Conservation (phyloP, 345 rosid species). For the Populus pruinosa region DNA sequence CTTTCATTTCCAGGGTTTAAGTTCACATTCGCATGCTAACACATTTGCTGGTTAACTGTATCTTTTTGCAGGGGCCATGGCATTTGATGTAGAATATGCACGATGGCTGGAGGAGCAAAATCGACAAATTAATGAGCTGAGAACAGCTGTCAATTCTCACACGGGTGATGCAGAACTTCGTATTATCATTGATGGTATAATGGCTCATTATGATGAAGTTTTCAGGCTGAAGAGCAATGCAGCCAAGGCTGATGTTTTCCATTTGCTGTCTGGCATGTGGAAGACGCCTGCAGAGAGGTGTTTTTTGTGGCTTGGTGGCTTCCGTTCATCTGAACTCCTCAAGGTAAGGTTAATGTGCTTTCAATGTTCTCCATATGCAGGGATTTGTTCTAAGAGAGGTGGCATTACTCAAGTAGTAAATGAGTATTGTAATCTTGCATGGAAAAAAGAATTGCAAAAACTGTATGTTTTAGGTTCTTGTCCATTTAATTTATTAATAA, state of each 20-base stretch:
- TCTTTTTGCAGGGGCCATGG: conserved; percentile 78
- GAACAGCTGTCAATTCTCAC: conserved; percentile 89
- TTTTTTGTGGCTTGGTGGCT: conserved; percentile 99
- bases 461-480: neutral
- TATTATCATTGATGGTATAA: conserved; percentile 70
- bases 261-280: conserved; percentile 98
- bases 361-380: neutral
- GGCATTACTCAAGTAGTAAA: neutral
- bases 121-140: conserved; percentile 78
- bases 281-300: conserved; percentile 99
- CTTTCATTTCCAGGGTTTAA: neutral
- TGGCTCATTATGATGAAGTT: conserved; percentile 91
- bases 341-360: conserved; percentile 49
- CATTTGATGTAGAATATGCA: conserved; percentile 90
- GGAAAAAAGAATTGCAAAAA: neutral
- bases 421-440: neutral
- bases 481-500: neutral
- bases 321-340: conserved; percentile 95
- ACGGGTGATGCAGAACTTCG: conserved; percentile 96
- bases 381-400: neutral
- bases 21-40: neutral
- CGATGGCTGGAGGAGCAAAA: conserved; percentile 95
- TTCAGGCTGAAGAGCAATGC: conserved; percentile 92
- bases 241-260: conserved; percentile 95
- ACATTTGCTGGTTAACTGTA: conserved; percentile 3